Percentiles rank a stretch among this genome's conserved stretches.
Conservation (phyloP, 2,329 filamentous ascomycete species). For the Thielaviopsis musarum region DNA sequence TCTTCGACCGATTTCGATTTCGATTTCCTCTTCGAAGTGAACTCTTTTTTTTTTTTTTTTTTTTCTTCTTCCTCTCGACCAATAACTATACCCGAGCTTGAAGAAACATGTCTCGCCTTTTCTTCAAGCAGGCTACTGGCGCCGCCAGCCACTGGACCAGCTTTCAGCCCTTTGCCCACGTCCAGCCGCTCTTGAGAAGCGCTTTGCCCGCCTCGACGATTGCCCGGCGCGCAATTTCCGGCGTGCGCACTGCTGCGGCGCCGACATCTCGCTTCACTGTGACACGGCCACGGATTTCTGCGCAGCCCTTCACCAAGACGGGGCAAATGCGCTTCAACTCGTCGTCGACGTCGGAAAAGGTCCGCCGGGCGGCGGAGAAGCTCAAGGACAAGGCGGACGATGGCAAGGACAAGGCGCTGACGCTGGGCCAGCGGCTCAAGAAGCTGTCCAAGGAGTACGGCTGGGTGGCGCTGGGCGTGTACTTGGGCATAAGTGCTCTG, state of each 20-base stretch:
- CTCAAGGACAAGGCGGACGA: conserved; percentile 9
- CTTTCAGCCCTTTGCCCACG: not conserved
- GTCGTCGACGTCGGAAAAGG: conserved; percentile 1
- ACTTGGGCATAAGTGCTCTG: conserved; percentile 62
- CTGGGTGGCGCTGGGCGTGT: conserved; percentile 85
- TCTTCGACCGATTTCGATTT: not conserved
- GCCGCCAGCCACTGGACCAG: not conserved
- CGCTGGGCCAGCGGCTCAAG: conserved; percentile 56
- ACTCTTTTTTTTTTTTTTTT: too few relatives aligned
- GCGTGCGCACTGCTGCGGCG: not conserved
- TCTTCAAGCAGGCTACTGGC: not conserved
- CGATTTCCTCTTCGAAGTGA: not conserved
- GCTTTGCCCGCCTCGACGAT: not conserved
- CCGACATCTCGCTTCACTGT: not conserved
- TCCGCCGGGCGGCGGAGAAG: conserved; percentile 4
- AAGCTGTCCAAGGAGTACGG: conserved; percentile 85
- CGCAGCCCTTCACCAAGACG: not conserved
- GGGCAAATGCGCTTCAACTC: conserved; percentile 3
- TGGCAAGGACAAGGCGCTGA: conserved; percentile 16
- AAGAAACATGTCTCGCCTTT: not conserved
- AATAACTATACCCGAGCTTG: not conserved
- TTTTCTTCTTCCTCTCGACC: not conserved
- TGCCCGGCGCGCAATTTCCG: not conserved
- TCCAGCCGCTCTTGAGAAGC: not conserved
- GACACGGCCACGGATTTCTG: not conserved